Evolutionary conservation across 2,329 filamentous ascomycete genomes (phyloP), one percentile per base, ranked within the genome.

Genomic region (Sporothrix mexicana): DNA sequence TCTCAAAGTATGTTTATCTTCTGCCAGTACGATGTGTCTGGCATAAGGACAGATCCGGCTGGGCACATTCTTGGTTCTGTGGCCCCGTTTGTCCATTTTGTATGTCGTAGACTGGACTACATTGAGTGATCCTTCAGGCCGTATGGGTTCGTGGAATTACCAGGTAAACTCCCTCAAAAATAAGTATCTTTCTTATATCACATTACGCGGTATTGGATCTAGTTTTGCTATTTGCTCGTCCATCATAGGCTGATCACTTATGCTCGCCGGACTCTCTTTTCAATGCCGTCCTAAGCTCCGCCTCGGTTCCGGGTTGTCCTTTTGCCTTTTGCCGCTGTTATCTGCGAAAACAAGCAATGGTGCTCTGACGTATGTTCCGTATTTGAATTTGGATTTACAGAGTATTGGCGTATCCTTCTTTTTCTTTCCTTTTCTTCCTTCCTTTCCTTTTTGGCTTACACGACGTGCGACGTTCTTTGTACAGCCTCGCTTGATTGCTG

Each of bases 251-350:
- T 17, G 30, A 61, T 41, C 15, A n/a, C 13, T 30, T 36, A 61
- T 36, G 57, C 57, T n/a, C n/a, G 25, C n/a, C 57, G n/a, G 13
- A 15, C 25, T 61, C n/a, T 61, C 25, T n/a, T 12, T 41, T 41
- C 57, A 61, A 61, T 61, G 57, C 57, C 30, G 57, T 41, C 25
- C 25, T n/a, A 8, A 41, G 57, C 57, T 61, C 57, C 57, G 57
- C 57, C 57, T 36, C 57, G 30, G 30, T 36, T 41, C 30, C 12
- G 5, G 30, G 30, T 7, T 36, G 30, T 51, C 49, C 49, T 51
- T n/a, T 51, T 20, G 13, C 15, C 7, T n/a, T 59, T 17, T 36
- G 55, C 9, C 23, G 4, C 23, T 36, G 23, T 20, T 51, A 7
- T 36, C 30, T 36, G 30, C 7, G 30, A 36, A 36, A 36, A 36